These are phyloP conservation scores for Stevia rebaudiana DNA, from an alignment of 140 eudicot species.

Conservation along the genomic window DNA sequence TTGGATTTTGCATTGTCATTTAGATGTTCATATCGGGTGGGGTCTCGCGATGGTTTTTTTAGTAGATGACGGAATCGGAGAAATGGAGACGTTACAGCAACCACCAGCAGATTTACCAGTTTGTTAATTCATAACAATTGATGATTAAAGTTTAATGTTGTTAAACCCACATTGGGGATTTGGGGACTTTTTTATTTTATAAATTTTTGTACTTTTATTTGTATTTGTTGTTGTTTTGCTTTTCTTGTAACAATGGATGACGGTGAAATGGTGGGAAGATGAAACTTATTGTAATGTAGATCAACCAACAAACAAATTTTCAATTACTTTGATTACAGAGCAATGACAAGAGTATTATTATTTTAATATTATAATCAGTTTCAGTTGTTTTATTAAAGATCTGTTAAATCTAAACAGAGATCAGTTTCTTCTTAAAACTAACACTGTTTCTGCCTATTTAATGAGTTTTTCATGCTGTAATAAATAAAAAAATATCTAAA, in stretches of 20 bases:
- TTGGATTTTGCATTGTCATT: slow-evolving; percentile 98
- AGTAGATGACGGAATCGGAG: slow-evolving; percentile 72
- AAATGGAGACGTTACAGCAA: slow-evolving; percentile 45
- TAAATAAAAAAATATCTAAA: not conserved
- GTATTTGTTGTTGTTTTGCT: slow-evolving; percentile 21
- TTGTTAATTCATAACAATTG: slow-evolving; percentile 32
- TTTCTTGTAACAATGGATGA: slow-evolving; percentile 7
- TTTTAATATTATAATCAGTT: slow-evolving; percentile 18
- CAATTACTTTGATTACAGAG: slow-evolving; percentile 19
- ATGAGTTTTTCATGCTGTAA: slow-evolving; percentile 4
- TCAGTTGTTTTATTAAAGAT: not conserved
- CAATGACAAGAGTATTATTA: slow-evolving; percentile 20
- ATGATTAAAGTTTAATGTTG: slow-evolving; percentile 21
- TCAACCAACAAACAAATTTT: slow-evolving; percentile 7
- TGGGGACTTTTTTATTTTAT: slow-evolving; percentile 8
- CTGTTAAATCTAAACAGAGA: not conserved
- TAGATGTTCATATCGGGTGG: slow-evolving; percentile 96
- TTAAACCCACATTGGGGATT: slow-evolving; percentile 44
- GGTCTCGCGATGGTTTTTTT: slow-evolving; percentile 80
- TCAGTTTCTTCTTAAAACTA: not conserved
- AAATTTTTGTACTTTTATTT: not conserved
- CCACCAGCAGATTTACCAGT: slow-evolving; percentile 80
- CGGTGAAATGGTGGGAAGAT: too few species aligned
- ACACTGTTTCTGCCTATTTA: not conserved
- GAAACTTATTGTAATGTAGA: slow-evolving; percentile 26